Conservation (phyloP, 1,139 yeast genomes). For the Saccharomyces hybrid region DNA sequence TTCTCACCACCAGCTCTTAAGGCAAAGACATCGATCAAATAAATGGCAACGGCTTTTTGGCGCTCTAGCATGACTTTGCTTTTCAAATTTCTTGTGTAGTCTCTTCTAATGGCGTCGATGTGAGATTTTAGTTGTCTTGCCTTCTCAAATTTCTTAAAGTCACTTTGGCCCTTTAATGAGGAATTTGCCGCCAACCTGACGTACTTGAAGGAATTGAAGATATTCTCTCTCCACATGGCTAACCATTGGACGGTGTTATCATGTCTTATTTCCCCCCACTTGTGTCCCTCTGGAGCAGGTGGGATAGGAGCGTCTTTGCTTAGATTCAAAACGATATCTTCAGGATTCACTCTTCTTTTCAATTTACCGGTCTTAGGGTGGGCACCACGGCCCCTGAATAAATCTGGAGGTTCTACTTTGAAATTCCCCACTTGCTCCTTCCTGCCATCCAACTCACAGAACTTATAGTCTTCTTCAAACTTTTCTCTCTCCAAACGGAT, state of each 20-base stretch:
- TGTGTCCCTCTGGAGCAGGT: conserved; percentile 75
- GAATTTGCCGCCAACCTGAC: conserved; percentile 90
- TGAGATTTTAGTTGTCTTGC: conserved; percentile 75
- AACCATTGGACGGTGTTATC: conserved; percentile 92
- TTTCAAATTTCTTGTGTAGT: conserved; percentile 63
- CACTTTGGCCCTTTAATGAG: conserved; percentile 84
- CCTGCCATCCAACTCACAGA: conserved; percentile 77
- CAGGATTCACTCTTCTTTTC: conserved; percentile 77
- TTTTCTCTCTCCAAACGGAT: conserved; percentile 65
- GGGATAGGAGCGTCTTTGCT: conserved; percentile 71
- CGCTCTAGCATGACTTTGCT: conserved; percentile 76
- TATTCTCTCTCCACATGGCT: conserved; percentile 95
- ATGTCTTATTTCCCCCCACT: conserved; percentile 84
- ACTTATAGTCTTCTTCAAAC: conserved; percentile 72
- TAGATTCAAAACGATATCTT: conserved; percentile 78
- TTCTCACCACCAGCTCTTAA: conserved; percentile 98
- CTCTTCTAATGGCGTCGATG: conserved; percentile 65
- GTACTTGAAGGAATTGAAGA: conserved; percentile 74
- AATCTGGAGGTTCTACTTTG: conserved; percentile 91
- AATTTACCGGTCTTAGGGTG: conserved; percentile 93
- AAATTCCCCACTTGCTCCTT: conserved; percentile 91
- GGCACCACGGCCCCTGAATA: conserved; percentile 93
- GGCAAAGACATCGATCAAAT: conserved; percentile 88
- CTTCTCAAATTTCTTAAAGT: conserved; percentile 84
- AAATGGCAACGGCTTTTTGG: conserved; percentile 91